phyloP scores from a whole-genome alignment of 2,329 filamentous ascomycete genomes.

The Diaporthe ilicicola region DNA sequence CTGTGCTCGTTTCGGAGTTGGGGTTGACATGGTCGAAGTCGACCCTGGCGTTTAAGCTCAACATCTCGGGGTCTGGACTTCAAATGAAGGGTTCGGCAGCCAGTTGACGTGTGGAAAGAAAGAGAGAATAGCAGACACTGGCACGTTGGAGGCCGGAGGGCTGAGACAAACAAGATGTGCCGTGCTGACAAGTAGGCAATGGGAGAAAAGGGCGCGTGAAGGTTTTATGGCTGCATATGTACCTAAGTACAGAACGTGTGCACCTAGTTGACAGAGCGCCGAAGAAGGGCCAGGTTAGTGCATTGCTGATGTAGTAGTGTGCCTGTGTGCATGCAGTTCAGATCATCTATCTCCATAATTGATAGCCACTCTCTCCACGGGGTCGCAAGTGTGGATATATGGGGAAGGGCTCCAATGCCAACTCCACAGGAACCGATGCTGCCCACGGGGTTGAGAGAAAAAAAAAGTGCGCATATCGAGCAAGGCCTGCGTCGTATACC shows the following conservation, averaged over 20 bases:
- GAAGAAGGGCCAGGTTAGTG: background rate
- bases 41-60: constrained; percentile 37
- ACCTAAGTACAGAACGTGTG: no score
- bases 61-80: constrained; percentile 17
- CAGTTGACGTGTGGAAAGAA: background rate
- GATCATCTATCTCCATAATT: constrained; percentile 6
- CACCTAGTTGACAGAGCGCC: background rate
- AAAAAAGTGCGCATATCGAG: background rate
- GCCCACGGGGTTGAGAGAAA: background rate
- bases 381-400: constrained; percentile 19
- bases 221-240: background rate
- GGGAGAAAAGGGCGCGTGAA: background rate
- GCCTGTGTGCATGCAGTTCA: background rate
- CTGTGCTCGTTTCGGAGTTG: constrained; percentile 46
- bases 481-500: background rate
- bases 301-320: background rate
- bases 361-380: constrained; percentile 10
- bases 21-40: constrained; percentile 54
- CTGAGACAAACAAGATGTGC: background rate
- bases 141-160: background rate
- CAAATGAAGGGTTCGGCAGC: background rate
- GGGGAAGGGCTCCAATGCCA: constrained; percentile 1
- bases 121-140: background rate
- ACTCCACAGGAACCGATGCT: background rate
- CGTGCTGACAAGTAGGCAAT: background rate